phyloP scores from a whole-genome alignment of 768 basidiomycete species.

The Boletus rufocinnamomeus region DNA sequence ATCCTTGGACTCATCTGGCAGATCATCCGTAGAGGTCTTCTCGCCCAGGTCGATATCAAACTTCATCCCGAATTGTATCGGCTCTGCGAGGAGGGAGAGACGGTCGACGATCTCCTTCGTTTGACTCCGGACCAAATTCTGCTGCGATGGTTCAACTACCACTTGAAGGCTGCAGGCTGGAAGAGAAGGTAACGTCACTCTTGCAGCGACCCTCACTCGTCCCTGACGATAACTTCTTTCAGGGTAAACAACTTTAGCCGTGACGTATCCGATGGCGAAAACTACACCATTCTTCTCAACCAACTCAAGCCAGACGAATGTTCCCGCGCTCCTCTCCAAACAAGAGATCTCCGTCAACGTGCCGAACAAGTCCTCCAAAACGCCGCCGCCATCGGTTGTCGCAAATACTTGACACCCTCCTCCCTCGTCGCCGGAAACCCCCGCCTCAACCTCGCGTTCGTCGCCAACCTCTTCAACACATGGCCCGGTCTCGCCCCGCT shows the following conservation, averaged over 20 bases:
- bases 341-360: slow-evolving; percentile 74
- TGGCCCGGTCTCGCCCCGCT: slow-evolving; percentile 93
- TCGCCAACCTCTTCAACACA: slow-evolving; percentile 98
- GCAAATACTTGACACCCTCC: slow-evolving; percentile 92
- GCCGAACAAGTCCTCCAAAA: slow-evolving; percentile 95
- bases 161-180: slow-evolving; percentile 95
- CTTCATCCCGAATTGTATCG: slow-evolving; percentile 96
- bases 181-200: slow-evolving; percentile 60
- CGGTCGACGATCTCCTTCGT: slow-evolving; percentile 90
- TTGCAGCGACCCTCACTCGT: not conserved
- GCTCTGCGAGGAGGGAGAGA: slow-evolving; percentile 95
- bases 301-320: slow-evolving; percentile 95
- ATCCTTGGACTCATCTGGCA: slow-evolving; percentile 99
- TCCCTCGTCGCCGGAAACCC: slow-evolving; percentile 94
- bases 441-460: slow-evolving; percentile 96
- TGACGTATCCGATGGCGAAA: slow-evolving; percentile 96
- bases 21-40: slow-evolving; percentile 90
- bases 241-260: slow-evolving; percentile 98
- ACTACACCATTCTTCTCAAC: slow-evolving; percentile 94
- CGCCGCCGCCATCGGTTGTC: slow-evolving; percentile 89
- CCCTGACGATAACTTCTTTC: slow-evolving; percentile 7
- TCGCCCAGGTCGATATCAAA: slow-evolving; percentile 97
- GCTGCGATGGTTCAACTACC: slow-evolving; percentile 99
- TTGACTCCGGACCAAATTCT: slow-evolving; percentile 97
- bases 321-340: slow-evolving; percentile 88